Conservation (phyloP, 1,284 basidiomycete species). For the Garcileccinum viscosum region DNA sequence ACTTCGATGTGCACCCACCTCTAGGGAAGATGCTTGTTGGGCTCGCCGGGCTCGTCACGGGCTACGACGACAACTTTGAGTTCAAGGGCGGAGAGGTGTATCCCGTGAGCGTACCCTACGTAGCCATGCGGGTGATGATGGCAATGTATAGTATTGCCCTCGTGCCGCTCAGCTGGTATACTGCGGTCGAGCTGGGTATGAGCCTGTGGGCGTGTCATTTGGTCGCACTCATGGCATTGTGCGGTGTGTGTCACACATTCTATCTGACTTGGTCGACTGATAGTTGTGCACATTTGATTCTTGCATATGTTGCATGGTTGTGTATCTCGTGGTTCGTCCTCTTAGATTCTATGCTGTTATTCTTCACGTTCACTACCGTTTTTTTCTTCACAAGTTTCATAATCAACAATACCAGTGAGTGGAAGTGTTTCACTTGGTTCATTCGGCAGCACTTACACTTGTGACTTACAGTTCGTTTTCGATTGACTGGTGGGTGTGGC, state of each 20-base stretch:
- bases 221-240: conserved; percentile 92
- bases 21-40: conserved; percentile 99
- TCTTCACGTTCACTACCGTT: conserved; percentile 97
- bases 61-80: conserved; percentile 92
- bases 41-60: conserved; percentile 87
- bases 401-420: conserved; percentile 88
- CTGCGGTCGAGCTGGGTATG: conserved; percentile 94
- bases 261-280: not conserved
- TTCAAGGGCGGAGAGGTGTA: conserved; percentile 94
- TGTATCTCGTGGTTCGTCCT: conserved; percentile 97
- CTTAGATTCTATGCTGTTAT: conserved; percentile 96
- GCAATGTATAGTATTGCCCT: conserved; percentile 94
- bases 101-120: conserved; percentile 86
- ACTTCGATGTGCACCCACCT: conserved; percentile 97
- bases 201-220: conserved; percentile 89
- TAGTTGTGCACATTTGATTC: not conserved
- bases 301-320: conserved; percentile 90
- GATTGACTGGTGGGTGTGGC: conserved; percentile 97
- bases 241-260: conserved; percentile 61
- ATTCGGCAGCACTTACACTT: conserved; percentile 8
- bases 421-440: conserved; percentile 31
- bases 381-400: conserved; percentile 97
- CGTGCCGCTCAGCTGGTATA: conserved; percentile 97
- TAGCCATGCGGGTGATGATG: conserved; percentile 94
- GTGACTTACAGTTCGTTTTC: conserved; percentile 75